Conservation (phyloP, 2,329 filamentous ascomycete species). For the Fusarium sp. region DNA sequence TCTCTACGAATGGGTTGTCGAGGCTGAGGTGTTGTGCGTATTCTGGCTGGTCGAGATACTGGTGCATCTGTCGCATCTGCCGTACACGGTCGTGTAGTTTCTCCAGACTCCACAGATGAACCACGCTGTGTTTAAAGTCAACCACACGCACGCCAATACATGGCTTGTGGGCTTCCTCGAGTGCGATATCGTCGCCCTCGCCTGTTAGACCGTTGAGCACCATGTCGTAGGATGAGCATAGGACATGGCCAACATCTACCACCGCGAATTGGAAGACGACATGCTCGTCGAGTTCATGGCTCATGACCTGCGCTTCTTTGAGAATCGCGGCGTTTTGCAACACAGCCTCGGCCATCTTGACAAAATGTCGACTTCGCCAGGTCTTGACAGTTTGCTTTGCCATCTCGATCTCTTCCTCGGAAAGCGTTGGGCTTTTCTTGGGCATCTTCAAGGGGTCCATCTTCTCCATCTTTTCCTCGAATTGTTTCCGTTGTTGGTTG, state of each 20-base stretch:
- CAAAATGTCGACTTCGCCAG: conserved; percentile 88
- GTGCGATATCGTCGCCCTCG: conserved; percentile 83
- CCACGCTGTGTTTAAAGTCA: conserved; percentile 86
- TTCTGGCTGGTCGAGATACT: conserved; percentile 94
- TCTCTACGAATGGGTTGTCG: conserved; percentile 92
- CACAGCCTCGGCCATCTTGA: conserved; percentile 92
- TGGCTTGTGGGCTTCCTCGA: conserved; percentile 86
- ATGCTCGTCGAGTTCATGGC: conserved; percentile 91
- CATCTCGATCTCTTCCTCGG: conserved; percentile 75
- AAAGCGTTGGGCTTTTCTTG: conserved; percentile 71
- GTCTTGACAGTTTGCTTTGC: conserved; percentile 74
- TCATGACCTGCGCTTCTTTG: conserved; percentile 98
- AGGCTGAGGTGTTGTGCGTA: conserved; percentile 93
- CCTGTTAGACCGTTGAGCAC: conserved; percentile 89
- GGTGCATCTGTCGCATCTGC: conserved; percentile 95
- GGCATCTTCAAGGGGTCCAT: conserved; percentile 72
- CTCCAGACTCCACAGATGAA: conserved; percentile 93
- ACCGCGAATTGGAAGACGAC: conserved; percentile 96
- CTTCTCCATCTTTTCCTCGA: conserved; percentile 84
- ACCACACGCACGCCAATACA: conserved; percentile 91
- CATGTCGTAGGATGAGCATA: conserved; percentile 96
- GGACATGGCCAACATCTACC: conserved; percentile 85
- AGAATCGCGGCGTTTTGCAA: conserved; percentile 86
- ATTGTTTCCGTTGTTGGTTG: conserved; percentile 83
- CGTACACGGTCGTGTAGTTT: conserved; percentile 89